Base-by-base conservation (phyloP, 1,284 basidiomycete genomes). In the Ceratobasidium sp. region DNA sequence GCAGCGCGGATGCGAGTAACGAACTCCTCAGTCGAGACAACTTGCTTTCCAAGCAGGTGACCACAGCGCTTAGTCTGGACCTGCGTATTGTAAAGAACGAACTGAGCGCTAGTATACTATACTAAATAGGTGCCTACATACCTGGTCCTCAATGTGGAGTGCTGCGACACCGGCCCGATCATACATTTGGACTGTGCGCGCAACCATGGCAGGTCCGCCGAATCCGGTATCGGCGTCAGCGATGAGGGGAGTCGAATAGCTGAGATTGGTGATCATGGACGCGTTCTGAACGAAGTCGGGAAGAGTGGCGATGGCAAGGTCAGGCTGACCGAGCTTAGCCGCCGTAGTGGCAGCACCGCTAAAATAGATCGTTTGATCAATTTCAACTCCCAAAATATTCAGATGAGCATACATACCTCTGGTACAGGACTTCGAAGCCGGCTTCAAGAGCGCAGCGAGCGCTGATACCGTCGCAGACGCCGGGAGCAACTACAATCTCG, bases 151-250 rank as follows among this genome's bases (percentile, higher is more conserved):
- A 67, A 95, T 94, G 84, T 95, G 94, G 81, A 94, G 86, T 0
- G 87, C 94, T 5, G 94, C 94, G 46, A 95, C 90, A 33, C 94
- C 94, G 0, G 92, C 90, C 56, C 89, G 88, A 26, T 87, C 89
- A 81, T 95, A 95, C 83, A 93, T 89, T 28, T 86, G 89, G 13
- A 95, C 92, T 1, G 93, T 95, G 56, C 94, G 91, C 28, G 92
- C 92, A 55, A 95, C 91, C 87, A 92, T 94, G 1, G 90, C 90
- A 3, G 94, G 92, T 1, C 92, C 93, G 77, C 94, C 94, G 79
- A 94, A 95, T 87, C 93, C 94, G 61, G 93, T 94, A 83, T 95
- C 93, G 1, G 94, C 94, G 82, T 95, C 93, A 1, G 93, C 94
- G 80, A 95, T 95, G 44, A 95, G 90, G 0, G 80, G 80, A 64